Evolutionary conservation across 306 rosid species (phyloP).

Genomic region (Acacia melanoxylon): DNA sequence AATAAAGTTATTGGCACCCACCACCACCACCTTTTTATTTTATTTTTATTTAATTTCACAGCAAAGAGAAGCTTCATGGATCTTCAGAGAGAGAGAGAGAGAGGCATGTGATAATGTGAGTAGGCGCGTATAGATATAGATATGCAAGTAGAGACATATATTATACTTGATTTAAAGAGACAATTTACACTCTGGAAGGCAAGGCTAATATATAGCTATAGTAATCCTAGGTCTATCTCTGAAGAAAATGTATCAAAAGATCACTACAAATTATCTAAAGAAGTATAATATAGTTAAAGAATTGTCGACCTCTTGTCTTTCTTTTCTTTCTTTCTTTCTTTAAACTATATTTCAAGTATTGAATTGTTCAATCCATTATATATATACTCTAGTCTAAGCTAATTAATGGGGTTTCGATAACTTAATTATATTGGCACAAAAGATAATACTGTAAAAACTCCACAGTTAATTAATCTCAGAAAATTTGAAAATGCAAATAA

Average conservation of each 20-base stretch:
- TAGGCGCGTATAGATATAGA: not conserved
- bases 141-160: not conserved
- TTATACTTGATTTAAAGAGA: slow-evolving; percentile 27
- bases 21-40: slow-evolving; percentile 8
- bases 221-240: slow-evolving; percentile 28
- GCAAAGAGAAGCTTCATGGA: slow-evolving; percentile 44
- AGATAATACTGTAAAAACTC: not conserved
- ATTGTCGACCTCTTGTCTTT: not conserved
- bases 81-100: slow-evolving; percentile 28
- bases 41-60: not conserved
- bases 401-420: not conserved
- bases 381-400: not conserved
- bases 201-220: slow-evolving; percentile 15
- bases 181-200: slow-evolving; percentile 34
- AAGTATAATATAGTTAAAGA: slow-evolving; percentile 31
- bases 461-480: no score
- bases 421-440: not conserved
- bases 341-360: not conserved
- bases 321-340: not conserved
- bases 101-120: slow-evolving; percentile 39
- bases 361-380: not conserved
- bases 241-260: slow-evolving; percentile 39
- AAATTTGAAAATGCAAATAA: no score
- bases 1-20: slow-evolving; percentile 69
- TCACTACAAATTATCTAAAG: slow-evolving; percentile 47